Evolutionary conservation across 495 filamentous ascomycete species (phyloP).

Genomic region (Xylaria bambusicola): DNA sequence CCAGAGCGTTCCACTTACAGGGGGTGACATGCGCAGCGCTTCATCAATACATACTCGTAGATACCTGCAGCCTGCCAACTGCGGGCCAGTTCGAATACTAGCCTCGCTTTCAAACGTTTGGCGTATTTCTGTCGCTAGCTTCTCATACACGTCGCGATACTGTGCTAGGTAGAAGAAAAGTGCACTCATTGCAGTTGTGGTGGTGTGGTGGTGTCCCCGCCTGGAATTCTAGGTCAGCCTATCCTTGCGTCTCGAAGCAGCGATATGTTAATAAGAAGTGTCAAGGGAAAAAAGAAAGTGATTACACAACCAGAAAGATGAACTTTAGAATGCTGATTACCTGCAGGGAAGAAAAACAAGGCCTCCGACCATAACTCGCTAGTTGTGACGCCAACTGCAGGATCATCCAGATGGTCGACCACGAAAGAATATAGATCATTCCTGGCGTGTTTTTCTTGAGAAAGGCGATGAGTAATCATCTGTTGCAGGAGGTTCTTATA

Average conservation of each 20-base stretch:
- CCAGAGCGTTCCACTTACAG: constrained; percentile 50
- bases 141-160: constrained; percentile 40
- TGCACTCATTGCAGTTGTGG: constrained; percentile 45
- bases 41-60: constrained; percentile 57
- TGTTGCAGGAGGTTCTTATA: constrained; percentile 15
- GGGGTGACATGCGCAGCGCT: constrained; percentile 56
- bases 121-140: constrained; percentile 44
- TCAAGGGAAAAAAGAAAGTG: too few relatives aligned
- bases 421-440: constrained; percentile 34
- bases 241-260: too few relatives aligned
- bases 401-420: constrained; percentile 36
- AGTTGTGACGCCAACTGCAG: background rate
- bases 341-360: constrained; percentile 26
- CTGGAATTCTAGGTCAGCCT: background rate
- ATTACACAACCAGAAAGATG: too few relatives aligned
- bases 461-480: constrained; percentile 21
- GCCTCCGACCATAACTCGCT: constrained; percentile 25
- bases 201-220: constrained; percentile 52
- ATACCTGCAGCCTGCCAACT: constrained; percentile 51
- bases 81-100: constrained; percentile 38
- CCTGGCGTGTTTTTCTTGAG: constrained; percentile 19
- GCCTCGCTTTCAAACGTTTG: constrained; percentile 37
- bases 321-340: too few relatives aligned
- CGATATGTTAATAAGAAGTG: too few relatives aligned
- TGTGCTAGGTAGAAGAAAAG: constrained; percentile 58